Evolutionary conservation across 202 grass and related monocot genomes (phyloP), one percentile per base, ranked within the genome.

Genomic region (Zoysia matrella): DNA sequence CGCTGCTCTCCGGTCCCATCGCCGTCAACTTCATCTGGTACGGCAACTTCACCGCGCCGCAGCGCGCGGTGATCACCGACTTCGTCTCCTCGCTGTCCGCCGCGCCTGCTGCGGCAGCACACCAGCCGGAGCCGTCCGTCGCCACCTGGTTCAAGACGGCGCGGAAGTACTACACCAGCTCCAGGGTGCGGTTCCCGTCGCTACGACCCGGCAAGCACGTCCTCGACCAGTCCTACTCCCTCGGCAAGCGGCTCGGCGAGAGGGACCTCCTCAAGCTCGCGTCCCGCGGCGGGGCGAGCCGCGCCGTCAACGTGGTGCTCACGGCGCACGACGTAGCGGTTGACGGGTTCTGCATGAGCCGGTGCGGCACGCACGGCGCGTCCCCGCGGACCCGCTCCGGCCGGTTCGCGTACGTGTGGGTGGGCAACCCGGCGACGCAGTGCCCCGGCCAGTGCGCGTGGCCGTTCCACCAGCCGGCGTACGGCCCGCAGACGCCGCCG

Each of bases 361-460:
- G 80, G 8, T 97, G 91, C 55, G 88, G 72, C 10, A n/a, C 83
- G 67, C 96, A 98, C 88, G 90, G 83, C 47, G 85, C 87, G 30
- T 92, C 95, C 1, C 30, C 71, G 30, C 78, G 86, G 48, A 91
- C 81, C 4, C 80, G 85, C 10, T 84, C 86, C 6, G 88, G 79
- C 72, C 84, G 41, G 13, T 36, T n/a, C 86, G 30, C 58, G 78
- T 13, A 62, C 84, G 42, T 88, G 45, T 98, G 92, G 92, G 90
- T 92, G n/a, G 96, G 92, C 56, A 93, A 98, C 82, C 65, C 92
- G 22, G 85, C 87, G 47, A 88, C 70, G 47, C 96, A 95, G 83
- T 98, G 96, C 80, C 95, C 90, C 5, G 96, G 92, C 3, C 57
- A 93, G 60, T 98, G 96, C 62, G 92, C 96, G 16, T 98, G 95